Percentiles rank a stretch among this genome's conserved stretches.
phyloP scores from a whole-genome alignment of 1,139 yeast genomes.

The Candida labiduridarum region DNA sequence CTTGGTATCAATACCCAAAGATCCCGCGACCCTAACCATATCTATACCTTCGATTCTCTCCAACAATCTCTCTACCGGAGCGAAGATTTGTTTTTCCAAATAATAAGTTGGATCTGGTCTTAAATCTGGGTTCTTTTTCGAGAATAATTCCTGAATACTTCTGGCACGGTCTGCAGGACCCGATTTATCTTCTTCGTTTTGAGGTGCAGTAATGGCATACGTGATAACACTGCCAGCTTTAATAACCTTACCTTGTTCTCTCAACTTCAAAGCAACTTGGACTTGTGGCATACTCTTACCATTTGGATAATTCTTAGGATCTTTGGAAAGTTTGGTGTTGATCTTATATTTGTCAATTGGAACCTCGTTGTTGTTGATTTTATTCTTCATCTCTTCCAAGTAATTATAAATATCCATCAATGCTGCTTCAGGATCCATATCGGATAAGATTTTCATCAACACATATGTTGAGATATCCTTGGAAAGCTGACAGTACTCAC shows the following conservation, averaged over 20 bases:
- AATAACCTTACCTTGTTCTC: slow-evolving; percentile 79
- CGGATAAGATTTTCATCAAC: slow-evolving; percentile 70
- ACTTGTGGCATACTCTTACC: slow-evolving; percentile 92
- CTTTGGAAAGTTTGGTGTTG: slow-evolving; percentile 75
- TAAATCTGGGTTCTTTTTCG: slow-evolving; percentile 45
- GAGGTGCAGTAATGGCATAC: slow-evolving; percentile 65
- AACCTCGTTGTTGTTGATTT: slow-evolving; percentile 63
- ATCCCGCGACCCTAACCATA: slow-evolving; percentile 71
- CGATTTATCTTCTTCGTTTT: slow-evolving; percentile 37
- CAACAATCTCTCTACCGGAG: slow-evolving; percentile 87
- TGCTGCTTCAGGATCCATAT: slow-evolving; percentile 77
- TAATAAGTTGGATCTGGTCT: slow-evolving; percentile 79
- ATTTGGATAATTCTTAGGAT: slow-evolving; percentile 71
- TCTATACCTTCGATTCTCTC: slow-evolving; percentile 90
- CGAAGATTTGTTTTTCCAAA: slow-evolving; percentile 84
- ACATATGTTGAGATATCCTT: slow-evolving; percentile 84
- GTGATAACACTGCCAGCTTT: slow-evolving; percentile 91
- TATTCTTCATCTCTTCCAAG: slow-evolving; percentile 59
- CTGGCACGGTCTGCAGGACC: slow-evolving; percentile 77
- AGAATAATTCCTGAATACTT: slow-evolving; percentile 70
- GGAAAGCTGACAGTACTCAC: slow-evolving; percentile 92
- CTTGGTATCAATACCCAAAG: slow-evolving; percentile 76
- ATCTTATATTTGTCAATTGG: slow-evolving; percentile 68
- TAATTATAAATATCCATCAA: slow-evolving; percentile 73
- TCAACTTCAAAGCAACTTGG: slow-evolving; percentile 82